These are phyloP conservation scores for Hypomontagnella monticulosa DNA, from an alignment of 495 filamentous ascomycete species.

Conservation along the genomic window DNA sequence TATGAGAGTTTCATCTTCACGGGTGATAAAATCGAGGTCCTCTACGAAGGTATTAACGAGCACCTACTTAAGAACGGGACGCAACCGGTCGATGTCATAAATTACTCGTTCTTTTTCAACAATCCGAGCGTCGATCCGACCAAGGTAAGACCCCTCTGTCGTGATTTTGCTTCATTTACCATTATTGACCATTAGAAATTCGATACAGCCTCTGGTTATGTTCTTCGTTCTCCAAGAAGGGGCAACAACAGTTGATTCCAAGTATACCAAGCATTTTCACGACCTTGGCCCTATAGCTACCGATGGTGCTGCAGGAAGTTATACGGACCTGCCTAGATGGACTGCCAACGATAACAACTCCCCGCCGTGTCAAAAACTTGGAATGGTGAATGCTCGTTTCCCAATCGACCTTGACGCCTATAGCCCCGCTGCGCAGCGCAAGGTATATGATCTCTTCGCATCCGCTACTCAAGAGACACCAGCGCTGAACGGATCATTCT, in stretches of 20 bases:
- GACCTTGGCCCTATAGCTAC: slow-evolving; percentile 50
- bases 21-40: slow-evolving; percentile 56
- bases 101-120: slow-evolving; percentile 59
- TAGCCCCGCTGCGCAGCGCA: slow-evolving; percentile 51
- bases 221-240: slow-evolving; percentile 61
- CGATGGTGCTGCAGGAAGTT: slow-evolving; percentile 44
- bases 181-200: not conserved
- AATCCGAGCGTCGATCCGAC: slow-evolving; percentile 46
- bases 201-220: slow-evolving; percentile 51
- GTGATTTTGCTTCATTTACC: not conserved
- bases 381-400: slow-evolving; percentile 55
- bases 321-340: slow-evolving; percentile 55
- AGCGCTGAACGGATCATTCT: slow-evolving; percentile 50
- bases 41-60: slow-evolving; percentile 55
- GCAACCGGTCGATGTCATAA: slow-evolving; percentile 52
- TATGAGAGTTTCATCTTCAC: slow-evolving; percentile 54
- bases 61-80: slow-evolving; percentile 51
- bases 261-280: slow-evolving; percentile 55
- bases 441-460: slow-evolving; percentile 54
- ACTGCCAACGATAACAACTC: slow-evolving; percentile 45
- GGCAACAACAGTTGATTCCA: slow-evolving; percentile 46
- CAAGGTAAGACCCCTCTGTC: slow-evolving; percentile 4
- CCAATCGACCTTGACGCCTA: slow-evolving; percentile 58
- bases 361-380: slow-evolving; percentile 53
- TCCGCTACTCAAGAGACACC: slow-evolving; percentile 35